Conservation (phyloP, 139 green algal species). For the Micractinium sp. region DNA sequence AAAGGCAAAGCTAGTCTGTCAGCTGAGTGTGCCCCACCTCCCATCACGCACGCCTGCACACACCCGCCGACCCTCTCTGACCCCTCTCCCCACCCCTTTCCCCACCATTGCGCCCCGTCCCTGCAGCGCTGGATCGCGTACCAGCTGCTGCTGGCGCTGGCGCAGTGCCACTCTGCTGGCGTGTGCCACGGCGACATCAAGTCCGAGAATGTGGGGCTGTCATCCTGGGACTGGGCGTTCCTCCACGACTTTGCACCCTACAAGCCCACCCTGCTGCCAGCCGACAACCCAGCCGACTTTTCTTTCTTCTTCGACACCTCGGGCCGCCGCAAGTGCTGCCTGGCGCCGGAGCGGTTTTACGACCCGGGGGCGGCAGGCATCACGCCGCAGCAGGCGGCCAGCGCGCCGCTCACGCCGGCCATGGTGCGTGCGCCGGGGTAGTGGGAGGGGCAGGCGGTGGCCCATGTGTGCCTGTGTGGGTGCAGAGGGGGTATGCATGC, state of each 20-base stretch:
- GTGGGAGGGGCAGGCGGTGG: no score
- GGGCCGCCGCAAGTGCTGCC: slow-evolving; percentile 88
- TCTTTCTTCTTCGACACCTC: slow-evolving; percentile 98
- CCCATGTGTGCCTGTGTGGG: no score
- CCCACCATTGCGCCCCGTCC: no score
- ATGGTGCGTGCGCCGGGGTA: slow-evolving; percentile 46
- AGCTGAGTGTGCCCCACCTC: not conserved
- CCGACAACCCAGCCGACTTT: slow-evolving; percentile 97
- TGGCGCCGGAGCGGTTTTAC: slow-evolving; percentile 93
- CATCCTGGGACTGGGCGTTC: slow-evolving; percentile 88
- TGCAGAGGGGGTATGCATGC: no score
- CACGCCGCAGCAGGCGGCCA: not conserved
- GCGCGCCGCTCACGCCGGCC: slow-evolving; percentile 33
- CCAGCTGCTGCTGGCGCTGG: slow-evolving; percentile 87
- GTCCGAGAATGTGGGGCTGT: slow-evolving; percentile 93
- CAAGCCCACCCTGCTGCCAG: slow-evolving; percentile 91
- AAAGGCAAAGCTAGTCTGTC: no score
- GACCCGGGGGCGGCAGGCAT: not conserved
- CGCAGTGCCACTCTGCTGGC: slow-evolving; percentile 73
- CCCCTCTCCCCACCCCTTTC: not conserved
- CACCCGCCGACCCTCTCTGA: not conserved
- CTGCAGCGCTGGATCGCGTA: slow-evolving; percentile 89
- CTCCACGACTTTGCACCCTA: slow-evolving; percentile 94
- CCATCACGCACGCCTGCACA: not conserved
- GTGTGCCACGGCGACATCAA: slow-evolving; percentile 97